Conservation (phyloP, 2,329 filamentous ascomycete genomes). For the Diaporthe velutina region DNA sequence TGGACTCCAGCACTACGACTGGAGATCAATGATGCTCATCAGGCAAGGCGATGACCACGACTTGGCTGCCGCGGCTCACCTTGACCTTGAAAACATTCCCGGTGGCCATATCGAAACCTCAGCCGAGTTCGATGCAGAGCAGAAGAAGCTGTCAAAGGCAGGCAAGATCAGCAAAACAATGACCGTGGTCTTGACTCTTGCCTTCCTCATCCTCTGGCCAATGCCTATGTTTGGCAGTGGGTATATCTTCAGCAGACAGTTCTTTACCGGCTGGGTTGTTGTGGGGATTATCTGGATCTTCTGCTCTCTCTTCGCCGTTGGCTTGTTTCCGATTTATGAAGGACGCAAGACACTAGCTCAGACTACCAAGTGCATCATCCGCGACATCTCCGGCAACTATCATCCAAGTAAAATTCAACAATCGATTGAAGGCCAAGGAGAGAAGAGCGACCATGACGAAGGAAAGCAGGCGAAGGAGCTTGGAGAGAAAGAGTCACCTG, state of each 20-base stretch:
- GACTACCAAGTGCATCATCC: conserved; percentile 71
- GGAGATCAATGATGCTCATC: conserved; percentile 86
- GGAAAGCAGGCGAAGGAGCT: not conserved
- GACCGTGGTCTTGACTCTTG: conserved; percentile 57
- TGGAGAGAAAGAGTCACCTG: conserved; percentile 19
- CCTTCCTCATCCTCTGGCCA: conserved; percentile 88
- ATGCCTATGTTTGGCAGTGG: conserved; percentile 89
- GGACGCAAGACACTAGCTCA: conserved; percentile 75
- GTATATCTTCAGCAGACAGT: conserved; percentile 85
- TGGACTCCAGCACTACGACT: conserved; percentile 83
- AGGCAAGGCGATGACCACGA: conserved; percentile 84
- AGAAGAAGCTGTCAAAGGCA: conserved; percentile 48
- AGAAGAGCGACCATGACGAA: conserved; percentile 16
- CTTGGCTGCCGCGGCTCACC: conserved; percentile 70
- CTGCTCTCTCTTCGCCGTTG: conserved; percentile 78
- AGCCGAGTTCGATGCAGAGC: conserved; percentile 57
- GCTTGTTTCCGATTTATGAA: conserved; percentile 85
- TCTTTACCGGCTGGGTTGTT: conserved; percentile 86
- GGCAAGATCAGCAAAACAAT: conserved; percentile 50
- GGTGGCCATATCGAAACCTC: conserved; percentile 55
- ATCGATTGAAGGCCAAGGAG: conserved; percentile 30
- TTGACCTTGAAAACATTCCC: conserved; percentile 75
- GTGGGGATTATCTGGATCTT: conserved; percentile 87
- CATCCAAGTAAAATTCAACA: conserved; percentile 45
- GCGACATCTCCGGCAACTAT: conserved; percentile 67